phyloP scores from a whole-genome alignment of 208 protist species.

The Trichomonas vaginalis region DNA sequence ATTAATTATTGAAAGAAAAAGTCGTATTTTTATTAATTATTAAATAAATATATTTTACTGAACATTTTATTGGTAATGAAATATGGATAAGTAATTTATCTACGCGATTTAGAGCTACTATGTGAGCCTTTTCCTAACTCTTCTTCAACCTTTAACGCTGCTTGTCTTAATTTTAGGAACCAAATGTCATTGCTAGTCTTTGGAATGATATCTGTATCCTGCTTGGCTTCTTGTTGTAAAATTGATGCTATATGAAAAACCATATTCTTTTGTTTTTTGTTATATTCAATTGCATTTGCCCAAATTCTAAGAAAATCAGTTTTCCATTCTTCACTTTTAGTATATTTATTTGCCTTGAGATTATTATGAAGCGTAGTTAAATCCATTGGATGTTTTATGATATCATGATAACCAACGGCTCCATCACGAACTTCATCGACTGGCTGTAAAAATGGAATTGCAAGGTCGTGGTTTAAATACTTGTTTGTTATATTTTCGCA shows the following conservation, averaged over 20 bases:
- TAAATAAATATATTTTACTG: too few relatives aligned
- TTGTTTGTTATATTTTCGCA: background rate
- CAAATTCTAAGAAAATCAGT: background rate
- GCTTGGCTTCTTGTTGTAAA: background rate
- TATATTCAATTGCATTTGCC: background rate
- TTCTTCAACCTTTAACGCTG: background rate
- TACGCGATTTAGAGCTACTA: background rate
- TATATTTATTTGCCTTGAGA: background rate
- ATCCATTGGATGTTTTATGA: background rate
- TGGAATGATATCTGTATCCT: background rate
- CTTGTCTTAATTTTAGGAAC: background rate
- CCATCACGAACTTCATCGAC: background rate
- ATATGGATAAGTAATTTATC: background rate
- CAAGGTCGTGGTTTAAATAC: background rate
- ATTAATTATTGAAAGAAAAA: too few relatives aligned
- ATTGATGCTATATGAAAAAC: background rate
- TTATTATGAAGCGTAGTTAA: background rate
- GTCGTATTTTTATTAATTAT: too few relatives aligned
- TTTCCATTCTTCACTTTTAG: background rate
- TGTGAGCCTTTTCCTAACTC: background rate
- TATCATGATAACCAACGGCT: background rate
- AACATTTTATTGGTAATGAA: background rate
- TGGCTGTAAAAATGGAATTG: background rate
- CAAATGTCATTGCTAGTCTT: background rate
- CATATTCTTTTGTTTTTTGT: background rate